Evolutionary conservation across 2,329 filamentous ascomycete genomes (phyloP), one percentile per base, ranked within the genome.

Genomic region (Trichoderma oligosporum): DNA sequence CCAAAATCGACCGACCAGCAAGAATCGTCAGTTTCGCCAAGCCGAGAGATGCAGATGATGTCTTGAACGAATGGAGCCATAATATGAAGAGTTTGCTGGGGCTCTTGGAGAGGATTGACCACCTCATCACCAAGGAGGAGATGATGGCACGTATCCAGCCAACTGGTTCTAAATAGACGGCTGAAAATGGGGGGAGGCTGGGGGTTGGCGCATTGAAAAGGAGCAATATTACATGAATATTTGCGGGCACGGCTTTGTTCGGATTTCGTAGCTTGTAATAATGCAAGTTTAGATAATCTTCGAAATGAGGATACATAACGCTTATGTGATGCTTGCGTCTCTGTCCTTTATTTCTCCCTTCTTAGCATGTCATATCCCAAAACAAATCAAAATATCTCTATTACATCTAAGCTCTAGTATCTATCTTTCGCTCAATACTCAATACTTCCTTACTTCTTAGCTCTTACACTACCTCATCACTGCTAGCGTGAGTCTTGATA

Each of bases 101-200:
- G 9, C 76, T 93, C 56, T 71, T 96, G 69, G 91, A 96, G 80
- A 83, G 91, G 62, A 95, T 99, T 61, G 94, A 99, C 70, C 94
- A 99, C 73, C 80, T 99, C 67, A 99, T 99, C 69, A 99, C 95
- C 56, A 97, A 97, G 81, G 94, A 99, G 76, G 94, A 99, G 81
- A 99, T 99, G 94, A 99, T 99, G 94, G 94, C 94, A 38, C 83
- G 92, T 59, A 97, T 99, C 67, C 87, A 94, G 73, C 90, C 90
- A 5, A 76, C 74, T 48, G 71, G 70, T 59, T 70, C 71, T 56
- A 68, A 72, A 68, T 70, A 71, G 63, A 65, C 25, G 45, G 31
- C 38, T 29, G 35, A 29, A 39, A 51, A 55, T 20, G 54, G 42
- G 55, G 56, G 55, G 16, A 22, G 8, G n/a, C n/a, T n/a, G 12